Evolutionary conservation across 768 basidiomycete genomes (phyloP), one percentile per base, ranked within the genome.

Genomic region (Kwoniella dejecticola): DNA sequence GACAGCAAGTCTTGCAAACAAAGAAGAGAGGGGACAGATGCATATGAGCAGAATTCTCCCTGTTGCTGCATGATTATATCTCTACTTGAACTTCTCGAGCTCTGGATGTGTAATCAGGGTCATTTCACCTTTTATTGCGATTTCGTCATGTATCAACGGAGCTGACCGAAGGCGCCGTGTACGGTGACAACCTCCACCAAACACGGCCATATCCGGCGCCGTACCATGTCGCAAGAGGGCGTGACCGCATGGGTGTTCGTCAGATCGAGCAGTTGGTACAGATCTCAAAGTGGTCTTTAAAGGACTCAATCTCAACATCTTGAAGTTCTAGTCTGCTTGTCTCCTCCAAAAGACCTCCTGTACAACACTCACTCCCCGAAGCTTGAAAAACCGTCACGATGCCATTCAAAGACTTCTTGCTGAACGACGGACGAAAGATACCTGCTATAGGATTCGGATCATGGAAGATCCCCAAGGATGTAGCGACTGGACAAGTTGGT

Each of bases 351-450:
- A 7, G 15, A 7, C 15, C 7, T 36, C 33, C 15, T 36, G 8
- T 2, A 48, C 13, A 48, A 1, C 10, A 13, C 26, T n/a, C 13
- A 26, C 26, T 2, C 8, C 12, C 0, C 0, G 19, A 50, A 50
- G 10, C 41, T 5, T 12, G 19, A 10, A n/a, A 53, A 17, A 4
- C 10, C 47, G 27, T 26, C 61, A 60, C 49, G 10, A 68, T 69
- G 67, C 68, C 67, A 33, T 68, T 69, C 58, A 47, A 69, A 62
- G 52, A 60, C 40, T 57, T 70, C 57, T 68, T 61, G 45, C 71
- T 78, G 49, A 78, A 78, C 67, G 74, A 77, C 60, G 77, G 77
- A 21, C 60, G 69, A n/a, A 62, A 74, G 53, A 71, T 78, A 64
- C 74, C 77, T 5, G 61, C 63, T 38, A 74, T 77, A 45, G 72